phyloP scores from a whole-genome alignment of 2,329 filamentous ascomycete genomes.

The Leptosphaerulina australis region DNA sequence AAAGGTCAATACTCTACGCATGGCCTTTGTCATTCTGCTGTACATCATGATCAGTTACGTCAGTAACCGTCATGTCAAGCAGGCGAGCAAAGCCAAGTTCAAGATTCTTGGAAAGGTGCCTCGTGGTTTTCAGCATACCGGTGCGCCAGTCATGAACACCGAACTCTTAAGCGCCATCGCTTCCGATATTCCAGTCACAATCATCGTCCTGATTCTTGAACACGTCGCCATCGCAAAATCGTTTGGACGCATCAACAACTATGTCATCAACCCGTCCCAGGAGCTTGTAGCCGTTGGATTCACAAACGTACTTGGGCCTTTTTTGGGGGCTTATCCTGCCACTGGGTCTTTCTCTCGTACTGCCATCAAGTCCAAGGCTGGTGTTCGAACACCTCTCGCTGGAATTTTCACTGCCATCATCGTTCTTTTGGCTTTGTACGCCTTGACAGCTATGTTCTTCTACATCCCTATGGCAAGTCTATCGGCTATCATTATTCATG shows the following conservation, averaged over 20 bases:
- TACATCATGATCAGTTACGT: slow-evolving; percentile 92
- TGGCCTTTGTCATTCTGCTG: slow-evolving; percentile 87
- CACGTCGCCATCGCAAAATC: slow-evolving; percentile 98
- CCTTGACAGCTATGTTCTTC: slow-evolving; percentile 86
- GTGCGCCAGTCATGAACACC: slow-evolving; percentile 70
- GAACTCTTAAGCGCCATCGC: slow-evolving; percentile 72
- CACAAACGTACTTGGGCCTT: slow-evolving; percentile 86
- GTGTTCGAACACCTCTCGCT: slow-evolving; percentile 88
- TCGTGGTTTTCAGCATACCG: slow-evolving; percentile 82
- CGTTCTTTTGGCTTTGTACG: slow-evolving; percentile 89
- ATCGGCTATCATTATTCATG: slow-evolving; percentile 92
- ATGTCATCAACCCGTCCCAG: slow-evolving; percentile 94
- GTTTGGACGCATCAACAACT: slow-evolving; percentile 94
- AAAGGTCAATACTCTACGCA: slow-evolving; percentile 76
- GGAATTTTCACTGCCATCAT: slow-evolving; percentile 86
- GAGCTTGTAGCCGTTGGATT: slow-evolving; percentile 95
- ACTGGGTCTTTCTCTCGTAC: slow-evolving; percentile 97
- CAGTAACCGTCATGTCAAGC: slow-evolving; percentile 64
- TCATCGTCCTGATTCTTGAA: slow-evolving; percentile 93
- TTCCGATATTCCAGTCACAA: slow-evolving; percentile 77
- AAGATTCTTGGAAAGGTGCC: slow-evolving; percentile 77
- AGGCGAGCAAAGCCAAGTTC: slow-evolving; percentile 66
- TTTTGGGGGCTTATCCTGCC: slow-evolving; percentile 87
- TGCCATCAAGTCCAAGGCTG: slow-evolving; percentile 96
- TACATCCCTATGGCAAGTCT: slow-evolving; percentile 87